A percentile compares a stretch with the other conserved stretches of the same genome.
Conservation (phyloP, 163 green algal genomes). For the Scenedesmus sp. region DNA sequence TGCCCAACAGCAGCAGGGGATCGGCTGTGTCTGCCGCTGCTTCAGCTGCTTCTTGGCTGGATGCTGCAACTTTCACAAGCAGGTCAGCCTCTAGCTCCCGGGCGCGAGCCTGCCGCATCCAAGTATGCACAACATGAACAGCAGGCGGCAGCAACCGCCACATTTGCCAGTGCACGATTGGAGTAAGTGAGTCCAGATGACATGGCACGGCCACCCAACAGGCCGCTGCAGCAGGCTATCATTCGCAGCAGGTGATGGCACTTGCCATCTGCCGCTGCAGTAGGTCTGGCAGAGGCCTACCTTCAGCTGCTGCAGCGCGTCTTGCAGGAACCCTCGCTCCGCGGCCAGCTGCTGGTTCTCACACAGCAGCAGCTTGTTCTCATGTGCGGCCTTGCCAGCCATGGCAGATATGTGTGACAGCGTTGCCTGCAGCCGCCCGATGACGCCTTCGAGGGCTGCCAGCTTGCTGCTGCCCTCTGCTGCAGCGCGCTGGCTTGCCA, state of each 20-base stretch:
- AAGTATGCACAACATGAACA: neutral
- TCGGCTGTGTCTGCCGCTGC: neutral
- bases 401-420: constrained; percentile 3
- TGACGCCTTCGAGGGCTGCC: constrained; percentile 14
- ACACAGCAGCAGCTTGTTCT: constrained; percentile 15
- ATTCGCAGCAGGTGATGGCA: neutral
- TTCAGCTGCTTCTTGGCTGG: constrained; percentile 16
- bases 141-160: neutral
- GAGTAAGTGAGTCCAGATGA: no score
- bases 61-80: neutral
- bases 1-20: neutral
- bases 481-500: neutral
- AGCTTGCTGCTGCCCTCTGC: constrained; percentile 8
- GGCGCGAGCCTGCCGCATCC: neutral
- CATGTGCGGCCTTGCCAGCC: neutral
- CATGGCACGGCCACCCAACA: neutral
- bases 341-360: constrained; percentile 32
- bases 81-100: constrained; percentile 6
- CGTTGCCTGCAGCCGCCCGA: neutral
- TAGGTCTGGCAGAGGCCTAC: neutral
- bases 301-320: neutral
- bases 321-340: neutral
- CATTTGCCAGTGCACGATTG: neutral
- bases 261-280: neutral
- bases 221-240: neutral